Base-by-base conservation (phyloP, 2,329 filamentous ascomycete species). In the Paraconiothyrium sp. region DNA sequence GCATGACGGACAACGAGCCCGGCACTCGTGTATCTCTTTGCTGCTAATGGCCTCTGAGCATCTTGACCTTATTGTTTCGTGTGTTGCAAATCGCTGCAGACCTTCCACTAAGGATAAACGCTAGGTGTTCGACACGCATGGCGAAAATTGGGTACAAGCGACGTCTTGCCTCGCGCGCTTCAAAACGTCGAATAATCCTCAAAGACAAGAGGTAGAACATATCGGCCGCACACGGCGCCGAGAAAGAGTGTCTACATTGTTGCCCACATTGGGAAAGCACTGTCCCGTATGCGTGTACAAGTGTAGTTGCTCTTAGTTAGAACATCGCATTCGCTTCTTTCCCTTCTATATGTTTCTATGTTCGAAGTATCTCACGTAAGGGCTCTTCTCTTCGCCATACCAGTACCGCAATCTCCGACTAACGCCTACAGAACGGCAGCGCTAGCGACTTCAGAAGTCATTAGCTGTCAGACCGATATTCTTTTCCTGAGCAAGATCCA, bases 401-500 rank as follows among this genome's bases (percentile, higher is more conserved):
- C 27, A 30, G 27, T 1, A 6, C 27, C 27, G 27, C 27, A 4
- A 4, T 30, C 27, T 30, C 6, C 27, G 27, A 30, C 27, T 30
- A 14, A 13, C 16, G 5, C 16, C 37, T 14, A 6, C 16, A 4
- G 11, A 41, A 41, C 3, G 3, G 37, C 16, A 41, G 11, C 37
- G 11, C 11, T 16, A 41, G 16, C 14, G 13, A 16, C 6, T 6
- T 41, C 11, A 41, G 16, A 41, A 41, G 5, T 41, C 37, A 13
- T 41, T 13, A 16, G 16, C 37, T 16, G 37, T 41, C 37, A 41
- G n/a, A 2, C 70, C 70, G 0, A 61, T 51, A 1, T 63, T 62
- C 49, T 67, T 67, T n/a, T 60, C 16, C 11, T 35, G 47, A 0
- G 69, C 67, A 9, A 72, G 13, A 1, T 68, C 62, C 20, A 72